Evolutionary conservation across 2,329 filamentous ascomycete species (phyloP).

Genomic region (Oidium heveae): DNA sequence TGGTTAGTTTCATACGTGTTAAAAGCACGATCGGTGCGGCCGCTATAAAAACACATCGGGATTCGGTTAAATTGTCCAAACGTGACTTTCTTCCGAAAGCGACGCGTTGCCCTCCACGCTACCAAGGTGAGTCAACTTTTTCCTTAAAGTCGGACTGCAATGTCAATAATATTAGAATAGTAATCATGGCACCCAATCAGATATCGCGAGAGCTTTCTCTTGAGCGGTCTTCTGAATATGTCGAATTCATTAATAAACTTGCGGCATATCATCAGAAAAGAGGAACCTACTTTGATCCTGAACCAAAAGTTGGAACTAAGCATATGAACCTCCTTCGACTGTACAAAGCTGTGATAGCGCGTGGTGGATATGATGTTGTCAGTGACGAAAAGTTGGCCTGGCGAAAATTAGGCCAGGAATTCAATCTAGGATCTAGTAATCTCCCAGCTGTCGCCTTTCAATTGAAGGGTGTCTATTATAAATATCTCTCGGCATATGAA

Average conservation of each 20-base stretch:
- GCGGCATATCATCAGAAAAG: conserved; percentile 52
- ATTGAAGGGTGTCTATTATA: conserved; percentile 73
- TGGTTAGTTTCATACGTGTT: no score
- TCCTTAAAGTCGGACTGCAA: no score
- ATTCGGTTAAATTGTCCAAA: no score
- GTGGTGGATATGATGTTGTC: conserved; percentile 69
- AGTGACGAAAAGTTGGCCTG: conserved; percentile 67
- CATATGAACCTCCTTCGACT: conserved; percentile 56
- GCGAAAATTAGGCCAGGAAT: conserved; percentile 49
- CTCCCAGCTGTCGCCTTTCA: conserved; percentile 65
- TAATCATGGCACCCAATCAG: background rate
- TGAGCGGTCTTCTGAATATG: conserved; percentile 38
- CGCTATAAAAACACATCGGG: no score
- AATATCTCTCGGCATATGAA: conserved; percentile 69
- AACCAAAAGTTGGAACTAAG: conserved; percentile 56
- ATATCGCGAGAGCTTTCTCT: conserved; percentile 5
- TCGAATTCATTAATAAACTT: conserved; percentile 52
- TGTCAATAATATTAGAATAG: background rate
- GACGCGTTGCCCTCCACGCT: no score
- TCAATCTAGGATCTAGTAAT: conserved; percentile 49
- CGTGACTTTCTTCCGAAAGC: no score
- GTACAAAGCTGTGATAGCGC: conserved; percentile 49
- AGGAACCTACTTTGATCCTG: conserved; percentile 53
- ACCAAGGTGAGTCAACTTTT: no score
- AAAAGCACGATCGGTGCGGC: no score